Evolutionary conservation across 257 asterid species (phyloP), one percentile per base, ranked within the genome.

Genomic region (Eucommia ulmoides): DNA sequence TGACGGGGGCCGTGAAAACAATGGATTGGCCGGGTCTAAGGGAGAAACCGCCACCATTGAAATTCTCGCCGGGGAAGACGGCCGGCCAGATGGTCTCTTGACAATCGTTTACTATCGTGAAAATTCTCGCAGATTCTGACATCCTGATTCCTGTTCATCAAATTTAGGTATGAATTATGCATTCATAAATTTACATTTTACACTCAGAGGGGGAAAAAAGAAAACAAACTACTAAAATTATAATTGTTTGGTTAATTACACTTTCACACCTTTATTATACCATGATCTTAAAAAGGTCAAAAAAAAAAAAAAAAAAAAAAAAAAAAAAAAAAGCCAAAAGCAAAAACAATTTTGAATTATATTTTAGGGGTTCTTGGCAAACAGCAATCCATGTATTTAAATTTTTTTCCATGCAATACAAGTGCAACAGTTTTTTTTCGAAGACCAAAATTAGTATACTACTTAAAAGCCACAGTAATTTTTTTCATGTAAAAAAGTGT

Each of bases 81-180:
- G 84, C 96, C 1, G 97, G 98, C 98, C 98, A 89, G 33, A 89
- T 65, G 19, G 94, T 85, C 61, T 89, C 86, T 41, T 48, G 55
- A 78, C 98, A 89, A 60, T 80, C 50, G 71, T 85, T 89, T 29
- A 70, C 68, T 7, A 89, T 71, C 26, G 98, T 89, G 75, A 89
- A 89, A 12, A 67, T 51, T 73, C 96, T 78, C 11, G 83, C 82
- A 15, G 76, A 47, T 2, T 76, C 69, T 0, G 83, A 76, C 10
- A 52, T 23, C 23, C 57, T 63, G 47, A 68, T 0, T n/a, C 73
- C 96, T 86, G 77, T 24, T 33, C 55, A 49, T 41, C 25, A 21
- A 50, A 47, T 24, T 16, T 20, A 22, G 20, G 9, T 1, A 11
- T 9, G 2, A 16, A 1, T 20, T 7, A 21, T 19, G 4, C 9